Conservation (phyloP, 352 stramenopile genomes). For the Phytophthora citricola region DNA sequence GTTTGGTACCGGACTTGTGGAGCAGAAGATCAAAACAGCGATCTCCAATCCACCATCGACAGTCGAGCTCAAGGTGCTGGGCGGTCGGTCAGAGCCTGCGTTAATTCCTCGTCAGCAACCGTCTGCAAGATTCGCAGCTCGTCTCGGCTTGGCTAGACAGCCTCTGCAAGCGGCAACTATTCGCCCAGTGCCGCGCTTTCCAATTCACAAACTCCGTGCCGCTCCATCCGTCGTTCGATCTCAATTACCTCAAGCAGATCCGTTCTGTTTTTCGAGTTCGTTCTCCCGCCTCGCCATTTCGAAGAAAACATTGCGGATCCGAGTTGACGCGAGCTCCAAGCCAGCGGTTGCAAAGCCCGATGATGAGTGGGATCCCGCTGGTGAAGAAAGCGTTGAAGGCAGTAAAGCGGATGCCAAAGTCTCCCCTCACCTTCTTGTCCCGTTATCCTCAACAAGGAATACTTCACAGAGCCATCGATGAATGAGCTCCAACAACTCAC, state of each 20-base stretch:
- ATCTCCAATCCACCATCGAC: constrained; percentile 27
- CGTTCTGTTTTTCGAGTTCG: constrained; percentile 29
- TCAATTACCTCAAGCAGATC: constrained; percentile 8
- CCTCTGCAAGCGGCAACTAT: constrained; percentile 19
- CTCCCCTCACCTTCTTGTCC: constrained; percentile 23
- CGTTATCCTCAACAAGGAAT: constrained; percentile 39
- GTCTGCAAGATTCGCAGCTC: constrained; percentile 22
- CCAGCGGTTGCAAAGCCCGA: not conserved
- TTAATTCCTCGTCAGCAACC: constrained; percentile 11
- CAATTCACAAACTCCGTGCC: not conserved
- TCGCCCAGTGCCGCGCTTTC: constrained; percentile 10
- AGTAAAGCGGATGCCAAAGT: not conserved
- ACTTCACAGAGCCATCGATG: constrained; percentile 51
- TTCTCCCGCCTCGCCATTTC: constrained; percentile 29
- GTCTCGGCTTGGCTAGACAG: constrained; percentile 25
- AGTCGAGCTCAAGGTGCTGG: constrained; percentile 17
- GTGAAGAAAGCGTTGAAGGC: not conserved
- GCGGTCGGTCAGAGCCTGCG: not conserved
- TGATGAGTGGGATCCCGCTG: not conserved
- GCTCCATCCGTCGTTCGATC: not conserved
- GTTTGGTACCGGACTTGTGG: constrained; percentile 61
- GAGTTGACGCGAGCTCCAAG: constrained; percentile 1
- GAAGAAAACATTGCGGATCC: constrained; percentile 11
- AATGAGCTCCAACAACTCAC: constrained; percentile 42
- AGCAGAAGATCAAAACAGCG: constrained; percentile 59